phyloP scores from a whole-genome alignment of 2,329 filamentous ascomycete species.

The Penicillium sp. region DNA sequence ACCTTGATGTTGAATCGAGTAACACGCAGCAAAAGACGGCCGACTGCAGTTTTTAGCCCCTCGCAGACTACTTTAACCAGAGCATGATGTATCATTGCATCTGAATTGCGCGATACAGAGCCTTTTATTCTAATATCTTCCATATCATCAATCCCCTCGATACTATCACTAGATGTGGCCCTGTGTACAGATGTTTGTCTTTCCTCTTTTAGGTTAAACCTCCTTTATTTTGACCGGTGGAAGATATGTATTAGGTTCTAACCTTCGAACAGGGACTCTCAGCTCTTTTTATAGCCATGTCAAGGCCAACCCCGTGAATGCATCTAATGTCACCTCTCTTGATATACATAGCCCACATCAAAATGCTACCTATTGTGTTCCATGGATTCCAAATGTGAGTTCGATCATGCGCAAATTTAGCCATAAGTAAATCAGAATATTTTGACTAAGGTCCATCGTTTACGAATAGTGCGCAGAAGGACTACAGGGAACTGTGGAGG shows the following conservation, averaged over 20 bases:
- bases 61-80: background rate
- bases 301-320: background rate
- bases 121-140: background rate
- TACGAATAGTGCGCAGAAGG: background rate
- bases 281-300: background rate
- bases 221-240: no score
- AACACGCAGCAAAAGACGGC: background rate
- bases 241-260: background rate
- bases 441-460: background rate
- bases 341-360: background rate
- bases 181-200: background rate
- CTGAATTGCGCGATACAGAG: background rate
- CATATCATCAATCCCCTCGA: background rate
- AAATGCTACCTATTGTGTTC: background rate
- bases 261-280: background rate
- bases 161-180: background rate
- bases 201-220: background rate
- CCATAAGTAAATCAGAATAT: background rate
- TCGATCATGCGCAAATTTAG: background rate
- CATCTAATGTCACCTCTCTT: slow-evolving; percentile 1
- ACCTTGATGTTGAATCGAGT: background rate
- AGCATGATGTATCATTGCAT: background rate
- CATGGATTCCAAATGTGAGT: slow-evolving; percentile 1
- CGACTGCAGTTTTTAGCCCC: background rate
- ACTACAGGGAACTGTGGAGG: background rate